Base-by-base conservation (phyloP, 148 eudicot genomes). In the Pouteria glomerata region DNA sequence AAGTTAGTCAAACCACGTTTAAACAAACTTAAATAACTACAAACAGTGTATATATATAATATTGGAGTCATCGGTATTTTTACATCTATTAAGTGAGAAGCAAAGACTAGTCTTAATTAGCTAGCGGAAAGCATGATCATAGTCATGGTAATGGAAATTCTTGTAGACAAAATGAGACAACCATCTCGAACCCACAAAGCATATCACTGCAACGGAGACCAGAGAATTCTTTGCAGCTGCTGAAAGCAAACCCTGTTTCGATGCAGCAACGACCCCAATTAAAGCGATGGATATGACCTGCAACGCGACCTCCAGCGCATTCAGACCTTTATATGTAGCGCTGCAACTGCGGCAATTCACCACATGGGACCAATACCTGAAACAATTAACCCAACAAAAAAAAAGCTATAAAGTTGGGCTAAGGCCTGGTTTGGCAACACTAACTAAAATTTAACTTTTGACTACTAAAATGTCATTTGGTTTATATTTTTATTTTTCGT, bases 321-420 rank as follows among this genome's bases (percentile, higher is more conserved):
- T 82, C 34, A 92, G 88, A 35, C 82, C 79, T 76, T 87, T 87
- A 53, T 87, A 80, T 15, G 92, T 95, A 59, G 68, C 68, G 56
- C 73, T 92, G 84, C 97, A 92, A 74, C 90, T 89, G 78, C 73
- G 75, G 64, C 95, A 89, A 21, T 81, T 84, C 81, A 85, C 88
- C 48, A 85, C 88, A 27, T 89, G 95, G 59, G 83, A 72, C 92
- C 95, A 81, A 71, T 89, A 92, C 87, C 97, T 89, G 82, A 70
- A 69, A 35, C 21, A 45, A 83, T 53, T 8, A 70, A 16, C n/a
- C n/a, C n/a, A n/a, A n/a, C n/a, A n/a, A n/a, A n/a, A n/a, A n/a
- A n/a, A n/a, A n/a, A n/a, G n/a, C n/a, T n/a, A n/a, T n/a, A n/a
- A n/a, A n/a, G n/a, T n/a, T n/a, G n/a, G n/a, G n/a, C n/a, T n/a